Conservation (phyloP, 2,329 filamentous ascomycete genomes). For the Monosporascus sp. region DNA sequence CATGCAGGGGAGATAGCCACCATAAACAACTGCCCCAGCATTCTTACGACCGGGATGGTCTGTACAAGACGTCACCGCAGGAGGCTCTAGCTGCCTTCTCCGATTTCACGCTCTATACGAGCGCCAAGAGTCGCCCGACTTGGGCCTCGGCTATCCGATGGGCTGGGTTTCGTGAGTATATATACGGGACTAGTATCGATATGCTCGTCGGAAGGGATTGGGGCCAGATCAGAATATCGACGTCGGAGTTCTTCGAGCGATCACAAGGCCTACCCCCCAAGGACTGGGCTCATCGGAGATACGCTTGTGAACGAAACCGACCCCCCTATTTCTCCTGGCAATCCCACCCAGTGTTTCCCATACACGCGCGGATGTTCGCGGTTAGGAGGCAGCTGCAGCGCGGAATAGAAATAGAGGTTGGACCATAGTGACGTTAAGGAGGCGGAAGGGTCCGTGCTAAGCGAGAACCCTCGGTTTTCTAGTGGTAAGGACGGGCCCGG, state of each 20-base stretch:
- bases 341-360: slow-evolving; percentile 28
- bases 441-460: no score
- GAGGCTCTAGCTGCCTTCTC: slow-evolving; percentile 41
- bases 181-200: slow-evolving; percentile 48
- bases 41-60: slow-evolving; percentile 42
- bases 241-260: slow-evolving; percentile 40
- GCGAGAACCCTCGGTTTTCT: no score
- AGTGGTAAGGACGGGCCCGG: no score
- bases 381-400: slow-evolving; percentile 6
- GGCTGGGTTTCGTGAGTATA: slow-evolving; percentile 50
- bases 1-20: slow-evolving; percentile 45
- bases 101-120: slow-evolving; percentile 49
- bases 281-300: slow-evolving; percentile 35
- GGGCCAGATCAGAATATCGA: slow-evolving; percentile 43
- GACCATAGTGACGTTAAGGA: no score
- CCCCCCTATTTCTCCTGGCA: slow-evolving; percentile 48
- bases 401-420: neutral
- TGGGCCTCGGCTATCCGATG: slow-evolving; percentile 52
- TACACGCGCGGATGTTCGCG: slow-evolving; percentile 10
- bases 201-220: slow-evolving; percentile 42
- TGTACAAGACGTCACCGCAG: slow-evolving; percentile 35
- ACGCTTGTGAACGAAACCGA: slow-evolving; percentile 50
- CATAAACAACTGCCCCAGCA: slow-evolving; percentile 46
- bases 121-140: slow-evolving; percentile 53
- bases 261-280: slow-evolving; percentile 30